Conservation (phyloP, 805 yeast genomes). For the Metschnikowia kofuensis region DNA sequence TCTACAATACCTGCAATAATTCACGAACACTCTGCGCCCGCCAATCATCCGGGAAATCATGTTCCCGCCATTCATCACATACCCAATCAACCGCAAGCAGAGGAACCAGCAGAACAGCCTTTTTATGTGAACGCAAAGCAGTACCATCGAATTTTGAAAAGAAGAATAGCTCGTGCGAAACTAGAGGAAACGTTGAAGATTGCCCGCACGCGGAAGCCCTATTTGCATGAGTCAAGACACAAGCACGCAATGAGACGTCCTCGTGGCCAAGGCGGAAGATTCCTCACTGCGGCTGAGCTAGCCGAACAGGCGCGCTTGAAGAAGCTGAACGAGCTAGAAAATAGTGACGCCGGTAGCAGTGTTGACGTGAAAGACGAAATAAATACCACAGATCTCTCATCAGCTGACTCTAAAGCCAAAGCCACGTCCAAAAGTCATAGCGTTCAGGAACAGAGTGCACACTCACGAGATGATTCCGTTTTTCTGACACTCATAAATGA, state of each 20-base stretch:
- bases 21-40: slow-evolving; percentile 10
- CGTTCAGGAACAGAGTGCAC: background rate
- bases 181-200: slow-evolving; percentile 85
- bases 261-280: slow-evolving; percentile 98
- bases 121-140: slow-evolving; percentile 98
- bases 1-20: slow-evolving; percentile 13
- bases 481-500: slow-evolving; percentile 5
- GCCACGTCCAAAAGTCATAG: slow-evolving; percentile 1
- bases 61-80: slow-evolving; percentile 9
- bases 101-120: slow-evolving; percentile 66
- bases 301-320: slow-evolving; percentile 44
- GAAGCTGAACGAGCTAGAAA: slow-evolving; percentile 33
- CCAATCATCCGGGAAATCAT: slow-evolving; percentile 4
- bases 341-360: slow-evolving; percentile 6
- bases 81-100: slow-evolving; percentile 9
- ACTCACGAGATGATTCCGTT: slow-evolving; percentile 2
- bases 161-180: slow-evolving; percentile 91
- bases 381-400: slow-evolving; percentile 1
- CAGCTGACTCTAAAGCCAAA: background rate
- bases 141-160: slow-evolving; percentile 87
- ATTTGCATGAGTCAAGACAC: slow-evolving; percentile 94
- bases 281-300: slow-evolving; percentile 81
- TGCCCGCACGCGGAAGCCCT: slow-evolving; percentile 88
- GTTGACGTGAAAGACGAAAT: slow-evolving; percentile 2
- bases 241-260: slow-evolving; percentile 99